Conservation (phyloP, 164 flowering plant genomes). For the Tinospora cordifolia region DNA sequence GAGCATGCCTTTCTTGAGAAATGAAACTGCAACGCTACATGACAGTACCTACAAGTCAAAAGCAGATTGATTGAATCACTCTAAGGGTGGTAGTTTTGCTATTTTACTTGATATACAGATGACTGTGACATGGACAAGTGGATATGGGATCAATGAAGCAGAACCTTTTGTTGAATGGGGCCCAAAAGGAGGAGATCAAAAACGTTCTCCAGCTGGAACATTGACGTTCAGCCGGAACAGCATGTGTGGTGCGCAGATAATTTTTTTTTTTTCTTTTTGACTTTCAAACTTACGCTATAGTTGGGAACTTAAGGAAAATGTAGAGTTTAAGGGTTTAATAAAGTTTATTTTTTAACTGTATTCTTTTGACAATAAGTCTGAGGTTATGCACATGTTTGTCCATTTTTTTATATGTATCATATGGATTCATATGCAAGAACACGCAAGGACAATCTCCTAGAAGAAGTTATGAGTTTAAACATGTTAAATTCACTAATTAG, state of each 20-base stretch:
- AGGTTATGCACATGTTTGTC: not conserved
- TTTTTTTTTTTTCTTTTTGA: not conserved
- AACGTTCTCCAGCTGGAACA: conserved; percentile 42
- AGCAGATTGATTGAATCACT: not conserved
- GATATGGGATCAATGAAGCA: conserved; percentile 40
- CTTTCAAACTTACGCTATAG: not conserved
- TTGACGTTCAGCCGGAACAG: conserved; percentile 34
- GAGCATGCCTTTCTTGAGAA: not conserved
- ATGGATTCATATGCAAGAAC: not conserved
- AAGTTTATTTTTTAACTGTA: not conserved
- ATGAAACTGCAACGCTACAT: not conserved
- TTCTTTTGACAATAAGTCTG: not conserved
- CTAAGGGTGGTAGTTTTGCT: not conserved
- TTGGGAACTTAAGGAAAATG: not conserved
- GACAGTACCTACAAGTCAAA: not conserved
- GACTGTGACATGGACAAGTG: conserved; percentile 61
- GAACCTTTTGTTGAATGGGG: conserved; percentile 52
- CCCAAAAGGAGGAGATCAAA: conserved; percentile 20
- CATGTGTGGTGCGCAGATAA: conserved; percentile 42
- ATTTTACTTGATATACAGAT: conserved; percentile 25
- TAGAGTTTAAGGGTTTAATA: not conserved
- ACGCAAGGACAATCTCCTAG: not conserved
- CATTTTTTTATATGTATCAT: not conserved
- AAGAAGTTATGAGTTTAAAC: not conserved
- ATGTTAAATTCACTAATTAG: not conserved